Percentiles rank a stretch among this genome's conserved stretches.
phyloP scores from a whole-genome alignment of 805 yeast species.

The Ogataea pilisensis region DNA sequence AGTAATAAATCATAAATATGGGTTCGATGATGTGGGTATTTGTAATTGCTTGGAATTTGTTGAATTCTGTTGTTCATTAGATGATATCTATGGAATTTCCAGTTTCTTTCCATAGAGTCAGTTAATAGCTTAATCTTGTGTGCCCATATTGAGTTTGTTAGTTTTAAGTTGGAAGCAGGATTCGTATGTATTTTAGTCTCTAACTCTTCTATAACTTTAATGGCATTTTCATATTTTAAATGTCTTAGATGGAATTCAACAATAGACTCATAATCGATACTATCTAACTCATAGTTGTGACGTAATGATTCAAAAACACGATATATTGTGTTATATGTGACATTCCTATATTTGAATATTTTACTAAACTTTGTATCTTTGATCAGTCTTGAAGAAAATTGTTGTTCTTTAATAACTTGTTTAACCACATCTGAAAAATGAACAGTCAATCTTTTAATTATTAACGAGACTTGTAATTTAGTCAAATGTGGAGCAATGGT shows the following conservation, averaged over 20 bases:
- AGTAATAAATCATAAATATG: conserved; percentile 13
- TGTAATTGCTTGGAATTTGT: conserved; percentile 6
- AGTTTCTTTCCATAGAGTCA: conserved; percentile 19
- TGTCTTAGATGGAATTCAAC: conserved; percentile 18
- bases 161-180: conserved; percentile 3
- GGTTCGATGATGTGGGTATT: conserved; percentile 12
- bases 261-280: conserved; percentile 25
- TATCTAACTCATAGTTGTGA: conserved; percentile 3
- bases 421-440: conserved; percentile 8
- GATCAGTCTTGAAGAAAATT: conserved; percentile 18
- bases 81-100: conserved; percentile 23
- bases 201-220: conserved; percentile 14
- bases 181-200: conserved; percentile 12
- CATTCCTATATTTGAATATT: conserved; percentile 3
- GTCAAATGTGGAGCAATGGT: conserved; percentile 5
- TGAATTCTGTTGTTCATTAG: conserved; percentile 14
- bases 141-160: conserved; percentile 25
- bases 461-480: conserved; percentile 14
- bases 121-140: conserved; percentile 23
- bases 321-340: conserved; percentile 1
- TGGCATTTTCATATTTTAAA: conserved; percentile 17
- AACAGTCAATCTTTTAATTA: conserved; percentile 14
- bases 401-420: conserved; percentile 15
- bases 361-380: conserved; percentile 11
- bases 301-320: background rate